Conservation (phyloP, 345 rosid genomes). For the Orychophragmus violaceus region DNA sequence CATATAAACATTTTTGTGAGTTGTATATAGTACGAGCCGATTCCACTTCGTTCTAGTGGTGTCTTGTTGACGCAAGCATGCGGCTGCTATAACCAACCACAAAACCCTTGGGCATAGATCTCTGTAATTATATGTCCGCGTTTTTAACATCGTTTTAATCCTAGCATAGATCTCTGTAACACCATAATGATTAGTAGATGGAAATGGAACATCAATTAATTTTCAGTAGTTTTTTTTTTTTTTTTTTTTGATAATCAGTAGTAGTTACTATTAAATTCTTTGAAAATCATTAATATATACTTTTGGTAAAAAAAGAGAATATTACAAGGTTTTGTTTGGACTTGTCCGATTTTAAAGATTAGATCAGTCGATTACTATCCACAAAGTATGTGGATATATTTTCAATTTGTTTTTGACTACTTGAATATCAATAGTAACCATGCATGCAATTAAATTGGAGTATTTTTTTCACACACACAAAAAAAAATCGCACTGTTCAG, state of each 20-base stretch:
- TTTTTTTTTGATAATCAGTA: too few species aligned
- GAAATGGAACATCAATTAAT: not conserved
- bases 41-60: constrained; percentile 16
- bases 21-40: too few species aligned
- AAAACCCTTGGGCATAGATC: too few species aligned
- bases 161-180: not conserved
- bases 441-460: not conserved
- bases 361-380: not conserved
- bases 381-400: not conserved
- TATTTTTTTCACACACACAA: too few species aligned
- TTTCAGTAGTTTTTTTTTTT: too few species aligned
- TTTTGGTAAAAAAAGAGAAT: too few species aligned
- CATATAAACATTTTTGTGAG: not conserved
- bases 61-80: constrained; percentile 22
- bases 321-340: not conserved
- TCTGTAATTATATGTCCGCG: not conserved
- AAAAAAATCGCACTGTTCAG: not conserved
- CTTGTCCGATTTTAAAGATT: not conserved
- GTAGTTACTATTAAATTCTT: not conserved
- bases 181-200: not conserved
- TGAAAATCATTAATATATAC: not conserved
- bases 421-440: not conserved
- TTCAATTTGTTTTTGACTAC: not conserved
- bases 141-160: too few species aligned
- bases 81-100: constrained; percentile 11